Evolutionary conservation across 306 rosid species (phyloP).

Genomic region (Alnus glutinosa): DNA sequence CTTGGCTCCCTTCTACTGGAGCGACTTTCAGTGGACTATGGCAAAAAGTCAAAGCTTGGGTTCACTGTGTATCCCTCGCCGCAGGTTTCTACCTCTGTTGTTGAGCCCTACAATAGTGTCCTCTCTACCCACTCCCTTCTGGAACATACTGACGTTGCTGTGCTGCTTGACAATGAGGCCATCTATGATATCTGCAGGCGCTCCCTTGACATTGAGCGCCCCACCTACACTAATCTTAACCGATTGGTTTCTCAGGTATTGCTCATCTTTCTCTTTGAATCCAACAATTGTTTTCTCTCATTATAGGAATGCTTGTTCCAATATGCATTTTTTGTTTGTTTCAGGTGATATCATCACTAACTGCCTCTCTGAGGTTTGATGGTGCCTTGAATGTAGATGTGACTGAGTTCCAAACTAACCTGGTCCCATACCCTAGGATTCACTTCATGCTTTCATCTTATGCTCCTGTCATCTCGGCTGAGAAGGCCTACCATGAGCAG

Average conservation of each 20-base stretch:
- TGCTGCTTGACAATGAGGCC: conserved; percentile 77
- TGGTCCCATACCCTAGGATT: conserved; percentile 84
- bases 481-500: conserved; percentile 79
- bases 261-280: neutral
- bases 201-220: conserved; percentile 80
- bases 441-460: conserved; percentile 87
- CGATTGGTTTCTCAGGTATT: conserved; percentile 74
- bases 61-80: conserved; percentile 85
- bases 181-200: conserved; percentile 81
- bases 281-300: neutral
- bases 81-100: conserved; percentile 79
- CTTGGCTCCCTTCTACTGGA: conserved; percentile 79
- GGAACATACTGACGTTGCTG: conserved; percentile 83
- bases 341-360: conserved; percentile 76
- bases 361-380: conserved; percentile 75
- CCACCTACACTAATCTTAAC: conserved; percentile 81
- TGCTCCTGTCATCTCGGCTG: conserved; percentile 85
- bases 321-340: neutral
- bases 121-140: conserved; percentile 80
- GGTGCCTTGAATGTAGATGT: conserved; percentile 86
- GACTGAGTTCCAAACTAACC: conserved; percentile 79
- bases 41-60: conserved; percentile 83
- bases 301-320: neutral
- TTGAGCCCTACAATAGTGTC: conserved; percentile 88
- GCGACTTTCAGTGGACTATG: conserved; percentile 78